Evolutionary conservation across 2,329 filamentous ascomycete genomes (phyloP).

Genomic region (Chalaropsis ovoidea): DNA sequence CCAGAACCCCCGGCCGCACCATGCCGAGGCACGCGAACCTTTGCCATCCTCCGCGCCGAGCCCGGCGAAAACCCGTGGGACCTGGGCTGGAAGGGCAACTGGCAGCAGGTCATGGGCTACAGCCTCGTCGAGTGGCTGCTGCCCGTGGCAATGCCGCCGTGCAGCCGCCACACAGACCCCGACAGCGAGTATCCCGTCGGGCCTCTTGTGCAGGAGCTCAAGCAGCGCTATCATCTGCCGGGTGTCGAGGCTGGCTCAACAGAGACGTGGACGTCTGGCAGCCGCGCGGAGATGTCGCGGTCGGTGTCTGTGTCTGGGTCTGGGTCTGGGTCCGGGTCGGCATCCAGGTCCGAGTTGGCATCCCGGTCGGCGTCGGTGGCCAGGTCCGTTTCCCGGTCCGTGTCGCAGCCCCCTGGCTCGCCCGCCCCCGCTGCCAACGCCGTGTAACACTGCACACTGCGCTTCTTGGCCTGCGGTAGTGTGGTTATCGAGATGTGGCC

Average conservation of each 20-base stretch:
- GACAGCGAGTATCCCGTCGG: constrained; percentile 61
- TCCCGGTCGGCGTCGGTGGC: too few relatives aligned
- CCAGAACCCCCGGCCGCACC: constrained; percentile 48
- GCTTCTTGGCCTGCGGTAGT: too few relatives aligned
- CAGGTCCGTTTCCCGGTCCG: too few relatives aligned
- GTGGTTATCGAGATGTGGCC: too few relatives aligned
- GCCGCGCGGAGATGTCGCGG: background rate
- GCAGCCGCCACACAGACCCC: constrained; percentile 53
- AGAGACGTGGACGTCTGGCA: background rate
- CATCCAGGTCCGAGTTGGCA: too few relatives aligned
- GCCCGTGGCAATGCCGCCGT: constrained; percentile 65
- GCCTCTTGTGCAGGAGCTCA: constrained; percentile 48
- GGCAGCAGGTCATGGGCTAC: constrained; percentile 69
- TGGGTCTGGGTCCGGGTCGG: background rate
- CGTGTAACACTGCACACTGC: too few relatives aligned
- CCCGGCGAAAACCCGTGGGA: constrained; percentile 80
- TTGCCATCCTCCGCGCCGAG: constrained; percentile 66
- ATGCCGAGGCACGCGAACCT: constrained; percentile 44
- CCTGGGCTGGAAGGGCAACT: constrained; percentile 58
- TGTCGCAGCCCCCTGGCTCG: too few relatives aligned
- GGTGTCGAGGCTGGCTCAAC: background rate
- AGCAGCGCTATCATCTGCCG: constrained; percentile 35
- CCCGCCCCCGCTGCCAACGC: too few relatives aligned
- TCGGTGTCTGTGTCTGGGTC: background rate
- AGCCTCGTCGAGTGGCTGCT: constrained; percentile 66